Evolutionary conservation across 192 early-diverging fungal genomes (phyloP).

Genomic region (Podila verticillata): DNA sequence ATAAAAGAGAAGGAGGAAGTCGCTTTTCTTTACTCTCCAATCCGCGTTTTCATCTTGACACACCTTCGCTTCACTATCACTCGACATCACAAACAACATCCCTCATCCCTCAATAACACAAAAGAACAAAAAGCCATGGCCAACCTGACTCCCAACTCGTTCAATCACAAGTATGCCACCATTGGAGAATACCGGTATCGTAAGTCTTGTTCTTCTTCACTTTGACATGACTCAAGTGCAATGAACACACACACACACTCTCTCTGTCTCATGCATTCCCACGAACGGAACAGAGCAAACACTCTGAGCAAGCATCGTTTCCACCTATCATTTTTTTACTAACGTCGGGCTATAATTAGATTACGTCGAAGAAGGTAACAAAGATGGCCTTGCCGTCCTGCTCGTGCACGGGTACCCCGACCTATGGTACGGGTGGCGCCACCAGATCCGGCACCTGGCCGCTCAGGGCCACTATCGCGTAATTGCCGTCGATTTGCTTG

Average conservation of each 20-base stretch:
- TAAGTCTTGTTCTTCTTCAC: background rate
- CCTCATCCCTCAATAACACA: background rate
- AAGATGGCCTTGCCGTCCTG: constrained; percentile 3
- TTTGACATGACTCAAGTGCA: background rate
- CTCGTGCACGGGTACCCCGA: constrained; percentile 44
- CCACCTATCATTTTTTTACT: background rate
- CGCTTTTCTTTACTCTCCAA: too few relatives aligned
- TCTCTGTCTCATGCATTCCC: too few relatives aligned
- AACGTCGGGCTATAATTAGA: too few relatives aligned
- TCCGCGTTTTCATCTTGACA: too few relatives aligned
- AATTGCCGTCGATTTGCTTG: constrained; percentile 58
- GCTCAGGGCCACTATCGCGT: constrained; percentile 58
- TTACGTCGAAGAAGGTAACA: constrained; percentile 38
- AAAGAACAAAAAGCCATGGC: background rate
- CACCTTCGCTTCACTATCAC: too few relatives aligned
- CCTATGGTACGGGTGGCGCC: constrained; percentile 48
- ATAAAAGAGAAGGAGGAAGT: too few relatives aligned
- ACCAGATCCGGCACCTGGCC: constrained; percentile 56
- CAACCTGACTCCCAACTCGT: background rate
- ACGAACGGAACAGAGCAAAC: background rate
- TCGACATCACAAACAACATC: background rate
- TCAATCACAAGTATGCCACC: constrained; percentile 19
- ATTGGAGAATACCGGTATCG: constrained; percentile 10
- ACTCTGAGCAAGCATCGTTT: background rate
- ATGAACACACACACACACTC: background rate